These are phyloP conservation scores for Clarireedia monteithiana DNA, from an alignment of 2,329 filamentous ascomycete genomes.

Conservation along the genomic window DNA sequence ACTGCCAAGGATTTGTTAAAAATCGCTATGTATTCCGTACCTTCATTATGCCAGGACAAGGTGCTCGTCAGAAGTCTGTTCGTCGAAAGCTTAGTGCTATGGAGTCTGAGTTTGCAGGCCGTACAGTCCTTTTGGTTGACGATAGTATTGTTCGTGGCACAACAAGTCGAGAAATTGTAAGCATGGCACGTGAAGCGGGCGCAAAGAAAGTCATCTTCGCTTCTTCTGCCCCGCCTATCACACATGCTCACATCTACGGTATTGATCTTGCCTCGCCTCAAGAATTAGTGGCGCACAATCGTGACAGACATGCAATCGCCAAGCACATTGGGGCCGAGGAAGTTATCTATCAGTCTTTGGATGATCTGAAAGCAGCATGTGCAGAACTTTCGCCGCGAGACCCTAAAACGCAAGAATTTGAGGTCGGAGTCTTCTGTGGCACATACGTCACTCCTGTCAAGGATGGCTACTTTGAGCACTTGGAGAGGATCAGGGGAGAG, in stretches of 20 bases:
- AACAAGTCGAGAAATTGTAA: conserved; percentile 70
- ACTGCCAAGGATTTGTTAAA: conserved; percentile 78
- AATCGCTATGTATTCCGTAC: conserved; percentile 85
- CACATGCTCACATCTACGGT: conserved; percentile 79
- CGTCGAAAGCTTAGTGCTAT: conserved; percentile 86
- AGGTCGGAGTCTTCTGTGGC: conserved; percentile 88
- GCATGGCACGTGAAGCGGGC: conserved; percentile 77
- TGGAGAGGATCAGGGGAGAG: conserved; percentile 64
- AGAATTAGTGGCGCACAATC: conserved; percentile 65
- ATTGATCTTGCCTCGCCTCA: conserved; percentile 66
- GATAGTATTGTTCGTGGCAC: conserved; percentile 87
- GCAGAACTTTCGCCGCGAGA: conserved; percentile 57
- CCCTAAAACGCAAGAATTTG: conserved; percentile 56
- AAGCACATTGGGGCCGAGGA: conserved; percentile 64
- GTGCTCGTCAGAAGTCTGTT: conserved; percentile 73
- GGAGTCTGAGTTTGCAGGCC: conserved; percentile 72
- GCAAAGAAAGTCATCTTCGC: conserved; percentile 78
- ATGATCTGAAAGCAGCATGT: conserved; percentile 75
- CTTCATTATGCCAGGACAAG: conserved; percentile 81
- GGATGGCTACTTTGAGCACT: conserved; percentile 73
- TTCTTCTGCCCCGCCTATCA: conserved; percentile 75
- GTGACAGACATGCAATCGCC: conserved; percentile 53
- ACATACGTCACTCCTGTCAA: conserved; percentile 77
- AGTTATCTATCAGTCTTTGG: conserved; percentile 69
- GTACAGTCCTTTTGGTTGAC: conserved; percentile 77